Percentiles rank a stretch among this genome's conserved stretches.
These are phyloP conservation scores for Apiospora sp. DNA, from an alignment of 2,329 filamentous ascomycete species.

Conservation along the genomic window DNA sequence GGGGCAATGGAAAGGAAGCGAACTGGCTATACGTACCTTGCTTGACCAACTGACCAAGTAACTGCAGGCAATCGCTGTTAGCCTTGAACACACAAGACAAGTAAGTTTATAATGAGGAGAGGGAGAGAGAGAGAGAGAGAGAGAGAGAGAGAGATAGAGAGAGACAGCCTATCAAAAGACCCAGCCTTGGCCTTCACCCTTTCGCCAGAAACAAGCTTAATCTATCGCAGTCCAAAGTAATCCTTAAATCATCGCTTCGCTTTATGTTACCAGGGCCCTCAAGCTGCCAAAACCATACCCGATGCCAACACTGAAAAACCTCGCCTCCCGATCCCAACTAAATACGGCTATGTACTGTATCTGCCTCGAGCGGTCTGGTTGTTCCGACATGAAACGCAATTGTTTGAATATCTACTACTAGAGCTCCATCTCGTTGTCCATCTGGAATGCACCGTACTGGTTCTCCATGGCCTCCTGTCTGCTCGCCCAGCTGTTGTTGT, in stretches of 20 bases:
- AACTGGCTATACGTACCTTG: constrained; percentile 6
- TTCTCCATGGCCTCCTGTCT: constrained; percentile 70
- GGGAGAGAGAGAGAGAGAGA: not conserved
- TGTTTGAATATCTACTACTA: not conserved
- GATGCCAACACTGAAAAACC: constrained; percentile 6
- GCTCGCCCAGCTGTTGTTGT: constrained; percentile 51
- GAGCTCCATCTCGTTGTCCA: constrained; percentile 46
- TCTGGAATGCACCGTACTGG: constrained; percentile 70
- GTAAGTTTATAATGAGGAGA: not conserved
- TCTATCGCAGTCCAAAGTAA: constrained; percentile 5
- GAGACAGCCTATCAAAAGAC: constrained; percentile 3
- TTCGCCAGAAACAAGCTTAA: not conserved
- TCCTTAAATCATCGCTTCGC: not conserved
- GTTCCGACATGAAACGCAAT: not conserved
- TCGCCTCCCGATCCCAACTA: not conserved
- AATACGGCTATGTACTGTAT: not conserved
- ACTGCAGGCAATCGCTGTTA: constrained; percentile 8
- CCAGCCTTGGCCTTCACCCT: not conserved
- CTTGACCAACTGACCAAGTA: not conserved
- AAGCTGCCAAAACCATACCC: not conserved
- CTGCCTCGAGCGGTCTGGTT: constrained; percentile 1
- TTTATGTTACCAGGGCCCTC: not conserved
- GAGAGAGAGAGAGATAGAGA: not conserved
- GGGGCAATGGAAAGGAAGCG: not conserved
- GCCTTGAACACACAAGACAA: constrained; percentile 13